These are phyloP conservation scores for Zostera marina DNA, from an alignment of 116 monocot genomes.

Conservation along the genomic window DNA sequence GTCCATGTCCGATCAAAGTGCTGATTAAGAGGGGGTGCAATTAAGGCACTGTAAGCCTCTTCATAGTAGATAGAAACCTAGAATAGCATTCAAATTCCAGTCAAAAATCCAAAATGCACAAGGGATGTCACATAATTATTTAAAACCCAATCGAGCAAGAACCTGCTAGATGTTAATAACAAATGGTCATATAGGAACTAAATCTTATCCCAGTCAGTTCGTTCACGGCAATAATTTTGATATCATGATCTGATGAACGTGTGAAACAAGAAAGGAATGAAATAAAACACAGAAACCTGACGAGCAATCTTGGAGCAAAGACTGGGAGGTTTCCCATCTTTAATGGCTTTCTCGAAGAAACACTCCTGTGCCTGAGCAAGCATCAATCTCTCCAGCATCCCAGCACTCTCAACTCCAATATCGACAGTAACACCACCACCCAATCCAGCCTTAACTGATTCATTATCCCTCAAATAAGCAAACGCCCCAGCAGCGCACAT, in stretches of 20 bases:
- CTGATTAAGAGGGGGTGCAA: conserved; percentile 47
- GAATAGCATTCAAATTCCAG: conserved; percentile 2
- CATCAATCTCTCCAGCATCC: conserved; percentile 89
- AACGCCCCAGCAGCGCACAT: conserved; percentile 79
- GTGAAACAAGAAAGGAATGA: neutral
- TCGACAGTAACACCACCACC: conserved; percentile 37
- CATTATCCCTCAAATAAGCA: conserved; percentile 38
- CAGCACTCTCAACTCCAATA: conserved; percentile 54
- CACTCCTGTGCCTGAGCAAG: conserved; percentile 99
- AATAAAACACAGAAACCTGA: conserved; percentile 32
- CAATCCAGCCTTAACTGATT: conserved; percentile 23
- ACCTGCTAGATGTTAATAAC: too few relatives aligned
- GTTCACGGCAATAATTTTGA: too few relatives aligned
- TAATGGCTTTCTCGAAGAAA: conserved; percentile 83
- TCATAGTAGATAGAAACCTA: conserved; percentile 82
- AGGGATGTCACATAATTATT: neutral
- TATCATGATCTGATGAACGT: too few relatives aligned
- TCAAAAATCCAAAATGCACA: neutral
- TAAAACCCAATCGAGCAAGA: too few relatives aligned
- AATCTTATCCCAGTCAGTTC: too few relatives aligned
- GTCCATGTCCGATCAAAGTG: conserved; percentile 80
- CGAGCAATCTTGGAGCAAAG: conserved; percentile 78
- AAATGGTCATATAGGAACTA: too few relatives aligned
- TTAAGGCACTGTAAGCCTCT: conserved; percentile 51
- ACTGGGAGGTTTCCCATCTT: conserved; percentile 44